These are phyloP conservation scores for Coniochaeta hoffmannii DNA, from an alignment of 2,329 filamentous ascomycete genomes.

Conservation along the genomic window DNA sequence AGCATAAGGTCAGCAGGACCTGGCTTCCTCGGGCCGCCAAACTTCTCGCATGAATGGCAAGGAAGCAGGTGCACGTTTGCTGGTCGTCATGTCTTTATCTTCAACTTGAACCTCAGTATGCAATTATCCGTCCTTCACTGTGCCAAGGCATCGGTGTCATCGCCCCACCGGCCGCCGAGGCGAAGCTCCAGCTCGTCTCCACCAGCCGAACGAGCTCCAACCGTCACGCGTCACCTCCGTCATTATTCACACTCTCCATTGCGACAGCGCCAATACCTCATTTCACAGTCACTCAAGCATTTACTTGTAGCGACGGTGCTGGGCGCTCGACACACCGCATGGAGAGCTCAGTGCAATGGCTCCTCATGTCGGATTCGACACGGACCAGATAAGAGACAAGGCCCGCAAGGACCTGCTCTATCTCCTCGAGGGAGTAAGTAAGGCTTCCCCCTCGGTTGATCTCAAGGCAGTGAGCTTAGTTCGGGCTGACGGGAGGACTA, in stretches of 20 bases:
- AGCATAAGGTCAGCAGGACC: too few species aligned
- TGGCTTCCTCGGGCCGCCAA: too few species aligned
- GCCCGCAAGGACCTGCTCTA: conserved; percentile 83
- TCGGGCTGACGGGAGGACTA: conserved; percentile 31
- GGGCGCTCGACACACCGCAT: conserved; percentile 18
- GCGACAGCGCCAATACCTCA: neutral
- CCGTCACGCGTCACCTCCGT: neutral
- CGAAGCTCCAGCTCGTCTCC: neutral
- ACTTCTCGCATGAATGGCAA: too few species aligned
- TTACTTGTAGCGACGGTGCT: neutral
- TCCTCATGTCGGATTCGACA: conserved; percentile 63
- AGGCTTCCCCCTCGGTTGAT: conserved; percentile 11
- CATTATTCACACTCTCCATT: neutral
- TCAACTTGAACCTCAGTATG: neutral
- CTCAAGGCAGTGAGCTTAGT: neutral
- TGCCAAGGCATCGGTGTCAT: neutral
- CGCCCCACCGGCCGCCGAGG: neutral
- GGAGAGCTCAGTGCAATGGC: conserved; percentile 54
- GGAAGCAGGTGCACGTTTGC: too few species aligned
- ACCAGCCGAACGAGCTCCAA: neutral
- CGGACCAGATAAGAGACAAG: conserved; percentile 69
- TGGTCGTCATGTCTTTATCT: too few species aligned
- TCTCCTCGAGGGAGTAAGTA: conserved; percentile 89
- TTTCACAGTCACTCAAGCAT: neutral
- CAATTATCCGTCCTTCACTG: neutral